phyloP scores from a whole-genome alignment of 805 yeast genomes.

The Lachancea fermentati region DNA sequence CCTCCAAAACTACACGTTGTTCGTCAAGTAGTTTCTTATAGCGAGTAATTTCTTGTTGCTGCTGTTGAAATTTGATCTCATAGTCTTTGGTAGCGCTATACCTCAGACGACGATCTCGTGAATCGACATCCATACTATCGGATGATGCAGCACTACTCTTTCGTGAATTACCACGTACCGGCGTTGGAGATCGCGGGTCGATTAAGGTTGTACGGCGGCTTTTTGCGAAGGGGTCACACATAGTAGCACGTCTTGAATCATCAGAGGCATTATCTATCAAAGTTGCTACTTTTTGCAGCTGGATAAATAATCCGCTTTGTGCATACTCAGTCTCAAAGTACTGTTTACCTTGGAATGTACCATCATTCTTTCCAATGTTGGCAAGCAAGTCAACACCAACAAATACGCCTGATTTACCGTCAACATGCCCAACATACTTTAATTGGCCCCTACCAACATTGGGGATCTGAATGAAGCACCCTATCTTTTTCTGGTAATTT shows the following conservation, averaged over 20 bases:
- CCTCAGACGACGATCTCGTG: conserved; percentile 4
- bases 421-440: conserved; percentile 66
- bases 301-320: conserved; percentile 68
- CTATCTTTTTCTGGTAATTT: conserved; percentile 24
- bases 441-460: conserved; percentile 66
- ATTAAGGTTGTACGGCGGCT: conserved; percentile 8
- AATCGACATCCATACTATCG: conserved; percentile 15
- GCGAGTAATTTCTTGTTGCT: conserved; percentile 19
- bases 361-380: conserved; percentile 74
- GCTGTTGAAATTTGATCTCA: conserved; percentile 39
- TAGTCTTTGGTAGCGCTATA: conserved; percentile 18
- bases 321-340: conserved; percentile 65
- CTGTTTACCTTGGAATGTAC: conserved; percentile 64
- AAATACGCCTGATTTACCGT: conserved; percentile 66
- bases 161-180: conserved; percentile 7
- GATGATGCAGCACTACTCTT: conserved; percentile 36
- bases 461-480: conserved; percentile 45
- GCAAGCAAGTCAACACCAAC: conserved; percentile 84
- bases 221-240: conserved; percentile 6
- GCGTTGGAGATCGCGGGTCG: conserved; percentile 17
- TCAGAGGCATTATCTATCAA: conserved; percentile 18
- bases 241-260: conserved; percentile 16
- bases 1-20: conserved; percentile 29
- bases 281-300: conserved; percentile 41
- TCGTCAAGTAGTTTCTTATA: conserved; percentile 29